Evolutionary conservation across 345 rosid genomes (phyloP).

Genomic region (Gynandropsis gynandra): DNA sequence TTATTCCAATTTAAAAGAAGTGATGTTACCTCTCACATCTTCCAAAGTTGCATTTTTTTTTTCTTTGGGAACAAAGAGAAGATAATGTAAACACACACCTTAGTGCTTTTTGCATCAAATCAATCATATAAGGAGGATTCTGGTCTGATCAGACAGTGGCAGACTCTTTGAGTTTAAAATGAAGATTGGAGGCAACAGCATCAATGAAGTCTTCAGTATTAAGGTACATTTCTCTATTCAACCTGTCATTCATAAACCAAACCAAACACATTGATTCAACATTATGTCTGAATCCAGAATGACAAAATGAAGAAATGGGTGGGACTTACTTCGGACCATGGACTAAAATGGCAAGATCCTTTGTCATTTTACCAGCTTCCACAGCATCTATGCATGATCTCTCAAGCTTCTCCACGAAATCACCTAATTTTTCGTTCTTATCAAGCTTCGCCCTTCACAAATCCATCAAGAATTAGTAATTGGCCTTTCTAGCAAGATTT

Average conservation of each 20-base stretch:
- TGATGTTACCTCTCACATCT: too few species aligned
- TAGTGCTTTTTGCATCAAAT: too few species aligned
- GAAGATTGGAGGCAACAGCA: conserved; percentile 60
- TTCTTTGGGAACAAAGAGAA: too few species aligned
- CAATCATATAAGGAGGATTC: too few species aligned
- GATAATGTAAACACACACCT: too few species aligned
- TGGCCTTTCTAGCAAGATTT: too few species aligned
- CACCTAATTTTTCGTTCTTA: conserved; percentile 56
- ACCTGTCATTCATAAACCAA: conserved; percentile 39
- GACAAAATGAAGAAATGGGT: background rate
- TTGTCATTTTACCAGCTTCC: conserved; percentile 89
- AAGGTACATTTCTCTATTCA: conserved; percentile 58
- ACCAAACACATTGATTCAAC: background rate
- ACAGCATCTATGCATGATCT: conserved; percentile 75
- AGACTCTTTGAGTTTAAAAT: conserved; percentile 42
- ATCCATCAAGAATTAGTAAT: background rate
- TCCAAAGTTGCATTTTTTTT: too few species aligned
- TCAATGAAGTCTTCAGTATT: conserved; percentile 83
- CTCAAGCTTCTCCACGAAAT: conserved; percentile 81
- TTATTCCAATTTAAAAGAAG: too few species aligned
- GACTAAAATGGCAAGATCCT: conserved; percentile 82
- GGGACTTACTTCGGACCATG: conserved; percentile 86
- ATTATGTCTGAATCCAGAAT: too few species aligned
- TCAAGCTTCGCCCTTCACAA: conserved; percentile 78
- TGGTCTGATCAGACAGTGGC: conserved; percentile 31